Evolutionary conservation across 352 stramenopile species (phyloP), one percentile per base, ranked within the genome.

Genomic region (Phytophthora tubulina): DNA sequence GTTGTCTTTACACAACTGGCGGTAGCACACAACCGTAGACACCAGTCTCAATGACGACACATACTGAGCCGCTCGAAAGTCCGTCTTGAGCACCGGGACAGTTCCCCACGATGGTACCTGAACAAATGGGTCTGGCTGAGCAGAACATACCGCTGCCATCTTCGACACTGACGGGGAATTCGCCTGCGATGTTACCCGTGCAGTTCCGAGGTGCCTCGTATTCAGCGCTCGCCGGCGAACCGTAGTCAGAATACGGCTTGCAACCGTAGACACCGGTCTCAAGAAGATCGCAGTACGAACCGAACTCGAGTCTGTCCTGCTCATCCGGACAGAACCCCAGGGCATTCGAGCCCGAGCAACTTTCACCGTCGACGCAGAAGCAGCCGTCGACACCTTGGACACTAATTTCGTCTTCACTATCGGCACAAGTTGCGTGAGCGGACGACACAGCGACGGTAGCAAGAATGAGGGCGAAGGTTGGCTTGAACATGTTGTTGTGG

Each of bases 281-380:
- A 36, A 78, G 51, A 41, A 74, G 39, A n/a, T 55, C 67, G 59
- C 71, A 78, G 65, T 75, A 75, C 32, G 71, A 75, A 33, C 71
- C 71, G 17, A 57, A 67, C 32, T 67, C 58, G 6, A 78, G 59
- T 1, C 42, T 54, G 27, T 71, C 42, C 42, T 70, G 60, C 13
- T 38, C 39, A 0, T 49, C 30, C 1, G 71, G 71, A 15, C 71
- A 78, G 11, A 63, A 21, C 1, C 71, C 71, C 11, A 50, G 31
- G 10, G 35, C 50, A 13, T 58, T 64, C 31, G 33, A 36, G 1
- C 55, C 65, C 21, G 55, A 38, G 38, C 71, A 78, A 46, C 56
- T 41, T n/a, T 68, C 38, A n/a, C 58, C 55, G 13, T 57, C 35
- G 4, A 76, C 57, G 33, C 65, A 68, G 57, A 73, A 76, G 56